Percentiles rank a stretch among this genome's conserved stretches.
Evolutionary conservation across 805 yeast species (phyloP).

Genomic region (Kuraishia ogatae): DNA sequence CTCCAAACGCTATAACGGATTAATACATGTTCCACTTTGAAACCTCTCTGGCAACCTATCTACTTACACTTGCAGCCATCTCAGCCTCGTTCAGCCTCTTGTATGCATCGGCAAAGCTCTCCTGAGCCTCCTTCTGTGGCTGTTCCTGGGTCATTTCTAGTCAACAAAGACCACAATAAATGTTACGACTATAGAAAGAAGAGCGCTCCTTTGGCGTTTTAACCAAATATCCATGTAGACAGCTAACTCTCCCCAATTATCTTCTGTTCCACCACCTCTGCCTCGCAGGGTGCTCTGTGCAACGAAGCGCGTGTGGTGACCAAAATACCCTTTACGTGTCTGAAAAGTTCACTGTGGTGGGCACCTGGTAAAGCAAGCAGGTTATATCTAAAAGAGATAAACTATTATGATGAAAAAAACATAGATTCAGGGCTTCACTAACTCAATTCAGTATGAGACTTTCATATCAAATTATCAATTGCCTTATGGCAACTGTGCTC

Average conservation of each 20-base stretch:
- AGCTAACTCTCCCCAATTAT: too few species aligned
- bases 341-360: not conserved
- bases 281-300: not conserved
- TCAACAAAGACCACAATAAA: too few species aligned
- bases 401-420: too few species aligned
- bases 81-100: conserved; percentile 63
- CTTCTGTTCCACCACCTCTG: not conserved
- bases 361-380: too few species aligned
- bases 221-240: too few species aligned
- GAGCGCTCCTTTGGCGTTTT: too few species aligned
- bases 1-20: conserved; percentile 35
- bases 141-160: conserved; percentile 15
- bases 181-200: too few species aligned
- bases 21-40: not conserved
- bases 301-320: not conserved
- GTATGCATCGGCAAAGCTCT: conserved; percentile 43
- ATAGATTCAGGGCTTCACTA: too few species aligned
- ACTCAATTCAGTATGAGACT: not conserved
- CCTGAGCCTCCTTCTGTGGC: conserved; percentile 12
- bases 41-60: not conserved
- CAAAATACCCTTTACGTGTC: not conserved
- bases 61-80: conserved; percentile 41
- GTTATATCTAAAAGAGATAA: not conserved
- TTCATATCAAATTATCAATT: not conserved
- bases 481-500: not conserved